Percentiles rank a stretch among this genome's conserved stretches.
These are phyloP conservation scores for Amanita thiersii DNA, from an alignment of 768 basidiomycete genomes.

Conservation along the genomic window DNA sequence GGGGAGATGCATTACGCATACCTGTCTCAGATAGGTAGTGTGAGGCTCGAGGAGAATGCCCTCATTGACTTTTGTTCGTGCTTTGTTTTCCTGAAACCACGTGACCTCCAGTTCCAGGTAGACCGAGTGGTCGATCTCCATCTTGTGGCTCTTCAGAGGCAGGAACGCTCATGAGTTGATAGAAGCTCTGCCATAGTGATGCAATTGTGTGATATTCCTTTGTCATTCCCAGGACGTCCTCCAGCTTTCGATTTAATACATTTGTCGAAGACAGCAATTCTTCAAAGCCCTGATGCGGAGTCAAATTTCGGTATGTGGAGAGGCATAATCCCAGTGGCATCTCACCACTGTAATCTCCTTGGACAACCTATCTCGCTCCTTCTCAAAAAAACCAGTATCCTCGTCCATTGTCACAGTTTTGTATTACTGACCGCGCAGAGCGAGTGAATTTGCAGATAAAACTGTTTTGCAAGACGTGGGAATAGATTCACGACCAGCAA, in stretches of 20 bases:
- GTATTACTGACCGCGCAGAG: too few relatives aligned
- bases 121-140: constrained; percentile 28
- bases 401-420: constrained; percentile 30
- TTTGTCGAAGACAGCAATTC: constrained; percentile 82
- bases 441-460: too few relatives aligned
- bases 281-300: constrained; percentile 65
- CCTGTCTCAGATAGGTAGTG: too few relatives aligned
- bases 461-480: too few relatives aligned
- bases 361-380: constrained; percentile 68
- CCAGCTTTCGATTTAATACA: constrained; percentile 80
- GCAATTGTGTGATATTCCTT: constrained; percentile 89
- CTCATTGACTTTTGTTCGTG: constrained; percentile 15
- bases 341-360: constrained; percentile 67
- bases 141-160: constrained; percentile 28
- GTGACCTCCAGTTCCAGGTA: constrained; percentile 72
- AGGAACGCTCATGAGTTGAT: constrained; percentile 58
- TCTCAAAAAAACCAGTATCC: constrained; percentile 64
- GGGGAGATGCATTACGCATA: too few relatives aligned
- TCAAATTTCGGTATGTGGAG: not conserved
- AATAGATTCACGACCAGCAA: too few relatives aligned
- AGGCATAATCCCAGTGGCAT: constrained; percentile 6
- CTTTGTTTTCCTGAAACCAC: constrained; percentile 30
- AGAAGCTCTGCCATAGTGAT: constrained; percentile 74
- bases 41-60: not conserved
- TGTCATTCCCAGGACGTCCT: constrained; percentile 89